Base-by-base conservation (phyloP, 2,329 filamentous ascomycete genomes). In the Fusarium liriodendri region DNA sequence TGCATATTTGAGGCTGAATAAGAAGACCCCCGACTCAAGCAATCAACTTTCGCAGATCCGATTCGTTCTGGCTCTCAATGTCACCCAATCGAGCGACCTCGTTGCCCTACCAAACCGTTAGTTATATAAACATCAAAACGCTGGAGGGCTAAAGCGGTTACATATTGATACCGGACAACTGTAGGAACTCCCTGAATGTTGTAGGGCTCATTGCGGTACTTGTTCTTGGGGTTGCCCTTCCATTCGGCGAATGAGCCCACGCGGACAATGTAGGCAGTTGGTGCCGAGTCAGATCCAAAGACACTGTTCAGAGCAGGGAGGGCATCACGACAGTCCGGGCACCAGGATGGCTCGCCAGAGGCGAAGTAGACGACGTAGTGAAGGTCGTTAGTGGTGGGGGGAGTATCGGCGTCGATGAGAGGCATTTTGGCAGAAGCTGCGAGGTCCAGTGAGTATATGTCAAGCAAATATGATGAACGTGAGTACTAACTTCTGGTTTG, bases 331-430 rank as follows among this genome's bases (percentile, higher is more conserved):
- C 77, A 80, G 57, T 80, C 78, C 0, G 78, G 78, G 25, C 78
- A 80, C 78, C 78, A 80, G 0, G 78, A 79, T 6, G 78, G 78
- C 22, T 80, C 72, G 13, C 79, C 79, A 0, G 79, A 80, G 4
- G 78, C 79, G 35, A 80, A 80, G 67, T 80, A 80, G 32, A 79
- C 78, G 69, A 80, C 77, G 35, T 80, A 80, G 66, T 80, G 79
- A 45, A 69, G 71, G 66, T 77, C 76, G 45, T 62, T 50, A 45
- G 63, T 71, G 10, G 77, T 68, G 7, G 79, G 79, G 11, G 79
- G 79, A 2, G 69, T 29, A 6, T 79, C 62, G 20, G 72, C 75
- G 61, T 79, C 62, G 62, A 79, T 67, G 61, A 80, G 71, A 62
- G 79, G 79, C 79, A 80, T 80, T 59, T 71, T 77, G 18, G 29